Percentiles rank a stretch among this genome's conserved stretches.
Evolutionary conservation across 1,284 basidiomycete genomes (phyloP).

Genomic region (Lignosus rhinocerotis): DNA sequence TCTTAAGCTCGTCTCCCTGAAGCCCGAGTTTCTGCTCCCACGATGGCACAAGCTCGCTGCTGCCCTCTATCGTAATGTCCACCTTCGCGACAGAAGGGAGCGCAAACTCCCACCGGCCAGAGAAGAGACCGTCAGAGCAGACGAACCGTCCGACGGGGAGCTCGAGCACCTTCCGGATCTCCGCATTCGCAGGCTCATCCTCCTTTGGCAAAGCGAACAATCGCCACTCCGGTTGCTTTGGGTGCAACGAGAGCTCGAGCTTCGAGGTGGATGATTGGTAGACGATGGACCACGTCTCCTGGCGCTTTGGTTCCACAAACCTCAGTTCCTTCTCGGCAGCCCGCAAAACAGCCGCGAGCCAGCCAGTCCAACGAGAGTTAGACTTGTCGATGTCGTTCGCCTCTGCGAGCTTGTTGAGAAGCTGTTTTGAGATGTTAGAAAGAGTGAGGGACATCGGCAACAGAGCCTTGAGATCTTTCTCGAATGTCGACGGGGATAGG

Average conservation of each 20-base stretch:
- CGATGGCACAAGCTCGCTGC: slow-evolving; percentile 72
- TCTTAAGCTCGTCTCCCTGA: slow-evolving; percentile 60
- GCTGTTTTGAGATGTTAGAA: slow-evolving; percentile 48
- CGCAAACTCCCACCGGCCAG: slow-evolving; percentile 82
- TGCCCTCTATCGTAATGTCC: slow-evolving; percentile 62
- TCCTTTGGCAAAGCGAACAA: slow-evolving; percentile 73
- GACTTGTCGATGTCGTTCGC: slow-evolving; percentile 46
- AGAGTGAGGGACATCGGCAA: slow-evolving; percentile 87
- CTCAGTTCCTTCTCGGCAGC: slow-evolving; percentile 69
- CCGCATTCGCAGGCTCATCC: slow-evolving; percentile 76
- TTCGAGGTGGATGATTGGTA: slow-evolving; percentile 75
- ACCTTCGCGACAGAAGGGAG: slow-evolving; percentile 66
- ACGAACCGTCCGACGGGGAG: slow-evolving; percentile 78
- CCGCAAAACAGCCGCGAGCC: slow-evolving; percentile 69
- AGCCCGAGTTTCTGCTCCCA: slow-evolving; percentile 90
- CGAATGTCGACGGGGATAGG: slow-evolving; percentile 72
- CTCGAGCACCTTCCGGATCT: slow-evolving; percentile 74
- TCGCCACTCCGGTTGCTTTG: slow-evolving; percentile 83
- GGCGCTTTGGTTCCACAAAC: slow-evolving; percentile 86
- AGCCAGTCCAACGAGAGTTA: slow-evolving; percentile 60
- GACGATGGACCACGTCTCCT: slow-evolving; percentile 83
- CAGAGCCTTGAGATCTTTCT: slow-evolving; percentile 72
- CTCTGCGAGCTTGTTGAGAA: slow-evolving; percentile 56
- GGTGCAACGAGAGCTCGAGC: slow-evolving; percentile 79
- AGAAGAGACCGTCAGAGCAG: slow-evolving; percentile 59